Evolutionary conservation across 257 asterid species (phyloP).

Genomic region (Penstemon newberryi): DNA sequence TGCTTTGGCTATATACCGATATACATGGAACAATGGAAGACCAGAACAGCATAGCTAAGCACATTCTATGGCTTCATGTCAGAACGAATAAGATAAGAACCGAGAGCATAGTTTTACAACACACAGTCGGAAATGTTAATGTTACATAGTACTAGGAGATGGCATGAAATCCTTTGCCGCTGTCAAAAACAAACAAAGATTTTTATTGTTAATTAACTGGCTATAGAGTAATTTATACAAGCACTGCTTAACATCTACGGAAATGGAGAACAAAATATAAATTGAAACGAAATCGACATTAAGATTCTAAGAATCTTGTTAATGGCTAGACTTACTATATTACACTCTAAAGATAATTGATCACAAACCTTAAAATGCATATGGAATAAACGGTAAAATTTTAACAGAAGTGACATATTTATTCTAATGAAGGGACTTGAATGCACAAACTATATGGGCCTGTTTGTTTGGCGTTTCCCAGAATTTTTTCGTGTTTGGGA

Average conservation of each 20-base stretch:
- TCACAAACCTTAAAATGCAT: background rate
- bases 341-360: background rate
- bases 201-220: background rate
- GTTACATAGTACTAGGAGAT: constrained; percentile 27
- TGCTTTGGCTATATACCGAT: background rate
- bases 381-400: background rate
- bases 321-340: background rate
- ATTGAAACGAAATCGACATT: background rate
- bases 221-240: background rate
- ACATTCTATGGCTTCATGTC: background rate
- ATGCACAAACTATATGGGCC: too few species aligned
- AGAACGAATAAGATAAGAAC: constrained; percentile 7
- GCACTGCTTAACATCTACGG: background rate
- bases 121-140: background rate
- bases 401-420: background rate
- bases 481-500: too few species aligned
- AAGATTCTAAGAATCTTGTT: background rate
- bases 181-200: constrained; percentile 23
- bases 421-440: background rate
- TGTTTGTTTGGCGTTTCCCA: too few species aligned
- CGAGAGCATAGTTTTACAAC: background rate
- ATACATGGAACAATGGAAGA: constrained; percentile 2
- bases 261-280: too few species aligned
- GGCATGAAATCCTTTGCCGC: constrained; percentile 40
- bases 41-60: background rate